Evolutionary conservation across 495 filamentous ascomycete genomes (phyloP).

Genomic region (Achaetomiella virescens): DNA sequence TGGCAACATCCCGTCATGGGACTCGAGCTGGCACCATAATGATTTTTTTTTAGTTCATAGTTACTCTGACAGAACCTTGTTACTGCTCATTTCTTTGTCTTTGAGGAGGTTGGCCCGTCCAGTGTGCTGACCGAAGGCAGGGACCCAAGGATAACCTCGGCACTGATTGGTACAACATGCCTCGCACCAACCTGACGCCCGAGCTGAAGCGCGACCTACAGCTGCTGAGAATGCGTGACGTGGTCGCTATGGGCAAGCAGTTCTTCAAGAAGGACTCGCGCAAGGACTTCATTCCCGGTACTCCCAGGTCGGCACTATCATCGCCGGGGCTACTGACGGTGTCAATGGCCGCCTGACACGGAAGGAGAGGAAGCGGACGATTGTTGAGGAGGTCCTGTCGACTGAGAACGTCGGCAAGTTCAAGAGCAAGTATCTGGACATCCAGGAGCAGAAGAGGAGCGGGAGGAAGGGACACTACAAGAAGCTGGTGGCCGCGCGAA

Average conservation of each 20-base stretch:
- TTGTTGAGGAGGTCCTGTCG: constrained; percentile 81
- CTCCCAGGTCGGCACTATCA: constrained; percentile 81
- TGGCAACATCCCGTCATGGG: constrained; percentile 41
- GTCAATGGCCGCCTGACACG: constrained; percentile 70
- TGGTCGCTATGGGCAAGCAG: constrained; percentile 74
- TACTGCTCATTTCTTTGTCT: constrained; percentile 4
- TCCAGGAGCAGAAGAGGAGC: constrained; percentile 29
- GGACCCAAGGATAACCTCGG: constrained; percentile 43
- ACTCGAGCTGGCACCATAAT: constrained; percentile 48
- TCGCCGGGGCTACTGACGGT: constrained; percentile 86
- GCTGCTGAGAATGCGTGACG: constrained; percentile 77
- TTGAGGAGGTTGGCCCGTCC: constrained; percentile 2
- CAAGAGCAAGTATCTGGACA: constrained; percentile 33
- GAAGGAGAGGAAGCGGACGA: constrained; percentile 81
- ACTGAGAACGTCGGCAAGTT: constrained; percentile 42
- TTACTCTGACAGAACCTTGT: constrained; percentile 75
- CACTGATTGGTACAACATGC: constrained; percentile 81
- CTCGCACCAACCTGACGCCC: constrained; percentile 72
- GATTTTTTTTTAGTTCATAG: constrained; percentile 76
- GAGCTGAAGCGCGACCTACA: constrained; percentile 84
- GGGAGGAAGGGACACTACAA: constrained; percentile 29
- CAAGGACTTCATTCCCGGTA: constrained; percentile 62
- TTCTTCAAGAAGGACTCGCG: constrained; percentile 77
- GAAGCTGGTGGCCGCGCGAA: constrained; percentile 26
- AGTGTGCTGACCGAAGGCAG: constrained; percentile 27